These are phyloP conservation scores for Nymphaea colorata DNA, from an alignment of 164 flowering plant genomes.

Conservation along the genomic window DNA sequence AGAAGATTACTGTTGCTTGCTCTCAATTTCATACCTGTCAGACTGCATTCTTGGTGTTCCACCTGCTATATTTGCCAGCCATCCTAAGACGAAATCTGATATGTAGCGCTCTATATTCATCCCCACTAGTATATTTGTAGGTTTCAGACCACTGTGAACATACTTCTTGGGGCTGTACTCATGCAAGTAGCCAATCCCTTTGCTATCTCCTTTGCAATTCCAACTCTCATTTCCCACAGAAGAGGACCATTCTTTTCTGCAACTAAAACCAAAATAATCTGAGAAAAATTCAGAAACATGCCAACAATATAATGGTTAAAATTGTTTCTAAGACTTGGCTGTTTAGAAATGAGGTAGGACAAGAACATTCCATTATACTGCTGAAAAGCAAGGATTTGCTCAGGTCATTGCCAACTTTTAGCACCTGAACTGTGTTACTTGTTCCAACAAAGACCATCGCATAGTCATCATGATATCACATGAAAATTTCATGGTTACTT, in stretches of 20 bases:
- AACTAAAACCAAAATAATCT: background rate
- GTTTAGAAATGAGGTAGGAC: too few species aligned
- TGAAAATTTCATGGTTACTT: background rate
- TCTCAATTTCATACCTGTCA: slow-evolving; percentile 30
- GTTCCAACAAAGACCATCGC: too few species aligned
- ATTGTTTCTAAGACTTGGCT: too few species aligned
- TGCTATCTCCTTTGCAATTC: slow-evolving; percentile 69
- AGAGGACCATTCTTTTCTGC: slow-evolving; percentile 63
- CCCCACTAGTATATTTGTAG: slow-evolving; percentile 72
- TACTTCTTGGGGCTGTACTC: slow-evolving; percentile 94
- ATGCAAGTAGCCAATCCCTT: slow-evolving; percentile 78
- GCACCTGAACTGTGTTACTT: too few species aligned
- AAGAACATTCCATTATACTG: too few species aligned
- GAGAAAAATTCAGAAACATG: too few species aligned
- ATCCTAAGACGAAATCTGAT: slow-evolving; percentile 83
- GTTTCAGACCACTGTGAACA: slow-evolving; percentile 90
- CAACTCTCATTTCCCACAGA: slow-evolving; percentile 58
- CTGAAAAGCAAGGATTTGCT: too few species aligned
- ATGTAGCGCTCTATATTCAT: slow-evolving; percentile 66
- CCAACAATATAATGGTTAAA: too few species aligned
- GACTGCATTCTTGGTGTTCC: slow-evolving; percentile 56
- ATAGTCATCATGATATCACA: background rate
- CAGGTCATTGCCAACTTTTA: too few species aligned
- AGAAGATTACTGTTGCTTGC: slow-evolving; percentile 18
- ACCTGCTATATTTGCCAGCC: slow-evolving; percentile 83